Evolutionary conservation across 192 early-diverging fungal genomes (phyloP).

Genomic region (Blastocladiella britannica): DNA sequence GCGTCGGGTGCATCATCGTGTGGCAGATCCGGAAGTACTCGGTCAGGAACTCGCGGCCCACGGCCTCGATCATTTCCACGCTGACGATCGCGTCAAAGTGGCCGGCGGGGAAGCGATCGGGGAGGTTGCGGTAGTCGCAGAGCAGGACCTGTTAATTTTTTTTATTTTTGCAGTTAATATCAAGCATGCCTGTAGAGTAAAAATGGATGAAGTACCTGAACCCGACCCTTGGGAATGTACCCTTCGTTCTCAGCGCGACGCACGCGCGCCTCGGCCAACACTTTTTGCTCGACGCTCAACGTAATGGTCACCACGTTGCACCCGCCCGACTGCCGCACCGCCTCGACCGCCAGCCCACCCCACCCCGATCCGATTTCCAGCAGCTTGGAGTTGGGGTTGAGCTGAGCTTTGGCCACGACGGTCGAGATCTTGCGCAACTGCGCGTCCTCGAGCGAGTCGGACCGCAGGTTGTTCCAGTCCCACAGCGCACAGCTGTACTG

Average conservation of each 20-base stretch:
- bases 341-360: constrained; percentile 46
- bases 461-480: constrained; percentile 11
- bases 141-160: too few relatives aligned
- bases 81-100: constrained; percentile 49
- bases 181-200: not conserved
- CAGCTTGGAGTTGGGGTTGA: constrained; percentile 29
- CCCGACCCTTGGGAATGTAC: constrained; percentile 12
- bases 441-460: constrained; percentile 37
- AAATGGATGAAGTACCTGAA: too few relatives aligned
- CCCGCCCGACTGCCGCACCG: constrained; percentile 22
- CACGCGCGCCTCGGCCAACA: constrained; percentile 38
- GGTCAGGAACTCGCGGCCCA: constrained; percentile 39
- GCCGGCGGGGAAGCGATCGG: constrained; percentile 10
- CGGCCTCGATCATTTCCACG: constrained; percentile 57
- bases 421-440: constrained; percentile 39
- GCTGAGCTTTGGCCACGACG: constrained; percentile 31
- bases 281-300: constrained; percentile 41
- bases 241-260: constrained; percentile 16
- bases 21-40: constrained; percentile 38
- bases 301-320: constrained; percentile 43
- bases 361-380: constrained; percentile 55
- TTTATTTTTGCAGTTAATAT: too few relatives aligned
- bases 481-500: constrained; percentile 55
- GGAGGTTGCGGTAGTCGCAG: constrained; percentile 44
- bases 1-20: constrained; percentile 27